Percentiles rank a stretch among this genome's conserved stretches.
phyloP scores from a whole-genome alignment of 768 basidiomycete genomes.

The Russula olivacea region DNA sequence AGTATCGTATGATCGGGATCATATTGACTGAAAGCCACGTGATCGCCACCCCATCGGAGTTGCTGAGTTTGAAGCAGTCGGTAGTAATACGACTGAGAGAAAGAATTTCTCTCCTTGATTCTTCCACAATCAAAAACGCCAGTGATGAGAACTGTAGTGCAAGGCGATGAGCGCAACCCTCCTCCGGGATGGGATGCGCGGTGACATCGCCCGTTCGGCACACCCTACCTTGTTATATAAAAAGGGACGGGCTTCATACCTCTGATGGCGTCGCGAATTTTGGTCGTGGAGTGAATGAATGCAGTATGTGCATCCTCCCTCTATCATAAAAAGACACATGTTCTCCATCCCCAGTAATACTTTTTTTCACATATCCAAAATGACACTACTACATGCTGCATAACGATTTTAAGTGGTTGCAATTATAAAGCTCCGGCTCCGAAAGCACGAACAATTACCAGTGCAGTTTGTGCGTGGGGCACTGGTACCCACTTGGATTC shows the following conservation, averaged over 20 bases:
- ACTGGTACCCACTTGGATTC: conserved; percentile 87
- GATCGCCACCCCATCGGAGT: background rate
- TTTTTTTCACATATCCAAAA: background rate
- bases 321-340: background rate
- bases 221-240: conserved; percentile 27
- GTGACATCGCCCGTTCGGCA: conserved; percentile 28
- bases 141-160: conserved; percentile 27
- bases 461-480: conserved; percentile 79
- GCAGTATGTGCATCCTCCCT: background rate
- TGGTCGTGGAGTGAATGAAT: conserved; percentile 12
- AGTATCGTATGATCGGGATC: no score
- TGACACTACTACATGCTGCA: background rate
- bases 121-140: conserved; percentile 46
- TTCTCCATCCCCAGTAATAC: background rate
- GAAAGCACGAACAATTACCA: conserved; percentile 47
- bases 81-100: background rate
- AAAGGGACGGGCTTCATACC: conserved; percentile 27
- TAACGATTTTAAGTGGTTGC: background rate
- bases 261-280: conserved; percentile 25
- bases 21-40: no score
- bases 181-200: conserved; percentile 20
- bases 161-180: conserved; percentile 26
- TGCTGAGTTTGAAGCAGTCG: background rate
- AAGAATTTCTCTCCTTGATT: conserved; percentile 28
- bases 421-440: background rate